These are phyloP conservation scores for Conoideocrella luteorostrata DNA, from an alignment of 2,329 filamentous ascomycete genomes.

Conservation along the genomic window DNA sequence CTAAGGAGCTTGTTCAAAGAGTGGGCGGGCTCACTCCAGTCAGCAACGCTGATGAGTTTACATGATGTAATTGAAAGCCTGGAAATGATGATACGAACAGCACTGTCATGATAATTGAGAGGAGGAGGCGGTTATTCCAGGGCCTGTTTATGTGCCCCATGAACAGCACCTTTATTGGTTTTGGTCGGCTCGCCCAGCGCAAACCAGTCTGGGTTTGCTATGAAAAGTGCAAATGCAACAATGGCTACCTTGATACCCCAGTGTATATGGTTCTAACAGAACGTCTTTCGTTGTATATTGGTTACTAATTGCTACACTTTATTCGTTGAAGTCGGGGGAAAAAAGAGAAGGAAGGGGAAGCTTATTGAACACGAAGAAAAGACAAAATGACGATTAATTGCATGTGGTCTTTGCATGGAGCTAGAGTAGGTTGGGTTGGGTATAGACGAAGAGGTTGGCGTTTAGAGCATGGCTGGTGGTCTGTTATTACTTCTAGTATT, in stretches of 20 bases:
- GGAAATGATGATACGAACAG: slow-evolving; percentile 4
- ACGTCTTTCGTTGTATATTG: neutral
- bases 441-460: neutral
- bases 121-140: neutral
- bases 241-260: neutral
- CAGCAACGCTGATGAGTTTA: slow-evolving; percentile 39
- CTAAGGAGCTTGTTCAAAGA: slow-evolving; percentile 60
- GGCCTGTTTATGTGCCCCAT: neutral
- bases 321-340: too few species aligned
- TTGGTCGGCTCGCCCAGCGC: neutral
- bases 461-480: too few species aligned
- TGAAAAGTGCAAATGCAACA: neutral
- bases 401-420: neutral
- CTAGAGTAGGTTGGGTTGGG: neutral
- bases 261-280: neutral
- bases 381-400: neutral
- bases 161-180: neutral
- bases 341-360: too few species aligned
- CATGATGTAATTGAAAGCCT: slow-evolving; percentile 23
- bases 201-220: neutral
- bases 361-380: neutral
- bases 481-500: neutral
- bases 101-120: neutral
- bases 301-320: slow-evolving; percentile 1
- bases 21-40: slow-evolving; percentile 30